Conservation (phyloP, 257 asterid genomes). For the Solanum infundibuliforme region DNA sequence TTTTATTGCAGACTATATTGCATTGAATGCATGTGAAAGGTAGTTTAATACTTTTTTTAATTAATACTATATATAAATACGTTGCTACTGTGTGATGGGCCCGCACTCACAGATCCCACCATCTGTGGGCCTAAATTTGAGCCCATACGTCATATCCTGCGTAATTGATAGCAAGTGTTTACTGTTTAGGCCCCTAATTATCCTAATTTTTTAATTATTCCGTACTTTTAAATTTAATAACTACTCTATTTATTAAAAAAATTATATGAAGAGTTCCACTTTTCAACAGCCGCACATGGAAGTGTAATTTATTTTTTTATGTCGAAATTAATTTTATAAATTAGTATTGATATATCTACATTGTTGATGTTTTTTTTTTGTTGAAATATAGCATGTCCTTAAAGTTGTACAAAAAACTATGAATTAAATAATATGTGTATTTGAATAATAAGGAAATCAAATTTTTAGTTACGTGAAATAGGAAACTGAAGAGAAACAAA, state of each 20-base stretch:
- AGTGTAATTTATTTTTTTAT: too few relatives aligned
- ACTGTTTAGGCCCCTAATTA: too few relatives aligned
- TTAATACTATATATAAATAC: neutral
- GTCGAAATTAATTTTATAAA: neutral
- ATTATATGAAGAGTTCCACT: neutral
- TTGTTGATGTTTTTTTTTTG: neutral
- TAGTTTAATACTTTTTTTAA: neutral
- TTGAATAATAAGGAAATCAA: neutral
- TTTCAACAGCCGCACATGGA: neutral
- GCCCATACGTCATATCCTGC: neutral
- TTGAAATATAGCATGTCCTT: neutral
- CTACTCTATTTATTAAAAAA: neutral
- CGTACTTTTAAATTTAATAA: neutral
- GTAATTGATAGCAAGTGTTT: neutral
- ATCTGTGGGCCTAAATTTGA: neutral
- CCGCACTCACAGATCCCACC: neutral
- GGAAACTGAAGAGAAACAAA: neutral
- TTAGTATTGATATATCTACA: neutral
- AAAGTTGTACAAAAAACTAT: neutral
- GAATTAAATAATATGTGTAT: neutral
- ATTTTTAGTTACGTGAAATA: neutral
- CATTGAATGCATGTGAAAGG: neutral
- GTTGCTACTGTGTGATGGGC: neutral
- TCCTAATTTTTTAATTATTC: neutral
- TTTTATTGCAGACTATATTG: neutral